Conservation (phyloP, 1,284 basidiomycete species). For the Ustilago tritici region DNA sequence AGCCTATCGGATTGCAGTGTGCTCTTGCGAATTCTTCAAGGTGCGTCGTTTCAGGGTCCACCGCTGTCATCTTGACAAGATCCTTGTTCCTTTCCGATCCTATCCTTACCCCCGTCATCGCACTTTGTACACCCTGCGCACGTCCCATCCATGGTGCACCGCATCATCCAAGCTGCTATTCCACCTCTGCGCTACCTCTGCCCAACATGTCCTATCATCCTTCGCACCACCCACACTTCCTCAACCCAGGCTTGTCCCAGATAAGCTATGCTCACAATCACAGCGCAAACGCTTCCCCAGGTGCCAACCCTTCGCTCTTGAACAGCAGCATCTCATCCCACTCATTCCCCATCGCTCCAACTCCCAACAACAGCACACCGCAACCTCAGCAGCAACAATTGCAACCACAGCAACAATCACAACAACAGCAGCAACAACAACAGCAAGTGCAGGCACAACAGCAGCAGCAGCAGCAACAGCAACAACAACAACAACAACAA, state of each 20-base stretch:
- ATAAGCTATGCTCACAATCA: conserved; percentile 39
- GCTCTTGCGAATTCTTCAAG: neutral
- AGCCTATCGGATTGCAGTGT: neutral
- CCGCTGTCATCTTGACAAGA: neutral
- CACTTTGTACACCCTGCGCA: neutral
- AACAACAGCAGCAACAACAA: conserved; percentile 37
- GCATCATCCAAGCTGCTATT: neutral
- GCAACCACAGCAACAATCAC: conserved; percentile 23
- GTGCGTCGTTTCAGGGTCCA: neutral
- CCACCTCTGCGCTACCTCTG: neutral
- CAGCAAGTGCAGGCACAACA: conserved; percentile 18
- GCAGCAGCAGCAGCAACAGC: conserved; percentile 19
- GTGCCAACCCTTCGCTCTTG: conserved; percentile 29
- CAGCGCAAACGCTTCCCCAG: conserved; percentile 21
- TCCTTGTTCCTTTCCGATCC: neutral
- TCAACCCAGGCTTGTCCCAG: conserved; percentile 30
- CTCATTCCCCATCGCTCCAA: conserved; percentile 48
- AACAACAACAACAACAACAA: conserved; percentile 31
- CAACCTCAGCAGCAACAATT: conserved; percentile 34
- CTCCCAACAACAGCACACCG: conserved; percentile 35
- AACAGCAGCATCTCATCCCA: conserved; percentile 39
- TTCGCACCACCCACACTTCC: conserved; percentile 32
- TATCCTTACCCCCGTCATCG: no score
- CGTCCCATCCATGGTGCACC: neutral
- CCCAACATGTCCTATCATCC: conserved; percentile 51